phyloP scores from a whole-genome alignment of 305 asterid genomes.

The Petunia hybrid region DNA sequence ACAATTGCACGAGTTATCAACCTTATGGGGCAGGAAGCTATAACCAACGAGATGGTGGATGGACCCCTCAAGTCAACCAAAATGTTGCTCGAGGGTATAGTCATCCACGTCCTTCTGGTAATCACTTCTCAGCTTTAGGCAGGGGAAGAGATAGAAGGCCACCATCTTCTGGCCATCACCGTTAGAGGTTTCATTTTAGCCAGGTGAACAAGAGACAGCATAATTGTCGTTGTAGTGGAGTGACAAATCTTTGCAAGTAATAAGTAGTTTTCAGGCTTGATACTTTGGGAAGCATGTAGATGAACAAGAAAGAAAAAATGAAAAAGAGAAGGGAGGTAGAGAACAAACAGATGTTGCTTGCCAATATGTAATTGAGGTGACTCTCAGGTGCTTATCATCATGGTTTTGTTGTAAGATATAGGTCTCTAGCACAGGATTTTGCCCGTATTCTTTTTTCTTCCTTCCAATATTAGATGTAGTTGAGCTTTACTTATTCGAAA shows the following conservation, averaged over 20 bases:
- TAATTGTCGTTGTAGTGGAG: not conserved
- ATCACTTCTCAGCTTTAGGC: conserved; percentile 65
- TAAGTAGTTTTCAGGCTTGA: not conserved
- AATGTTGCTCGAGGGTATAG: conserved; percentile 53
- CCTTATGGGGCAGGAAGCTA: conserved; percentile 44
- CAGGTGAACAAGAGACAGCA: not conserved
- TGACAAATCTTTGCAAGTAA: not conserved
- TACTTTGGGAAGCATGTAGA: not conserved
- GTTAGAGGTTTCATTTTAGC: conserved; percentile 39
- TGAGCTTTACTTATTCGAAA: conserved; percentile 22
- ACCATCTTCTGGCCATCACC: conserved; percentile 60
- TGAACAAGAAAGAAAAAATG: not conserved
- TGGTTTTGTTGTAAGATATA: conserved; percentile 31
- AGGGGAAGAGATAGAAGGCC: conserved; percentile 72
- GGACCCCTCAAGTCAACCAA: conserved; percentile 50
- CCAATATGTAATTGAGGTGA: not conserved
- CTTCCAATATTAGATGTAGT: not conserved
- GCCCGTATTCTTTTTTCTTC: not conserved
- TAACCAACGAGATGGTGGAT: conserved; percentile 39
- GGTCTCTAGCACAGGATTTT: not conserved
- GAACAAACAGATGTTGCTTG: conserved; percentile 19
- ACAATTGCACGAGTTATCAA: conserved; percentile 42
- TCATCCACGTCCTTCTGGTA: conserved; percentile 57
- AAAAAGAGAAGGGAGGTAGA: not conserved
- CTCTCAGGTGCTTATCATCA: conserved; percentile 31